A percentile compares a stretch with the other conserved stretches of the same genome.
phyloP scores from a whole-genome alignment of 345 rosid species.

The Citrus sinensis region DVS_A1.0 CM039166.1:20046001-20046500 shows the following conservation, averaged over 20 bases:
- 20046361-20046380: too few relatives aligned
- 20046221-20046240: not conserved
- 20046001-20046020: slow-evolving; percentile 59
- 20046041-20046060: slow-evolving; percentile 55
- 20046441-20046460: too few relatives aligned
- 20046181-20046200: not conserved
- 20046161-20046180: not conserved
- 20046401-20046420: too few relatives aligned
- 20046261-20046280: not conserved
- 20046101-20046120: slow-evolving; percentile 66
- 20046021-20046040: slow-evolving; percentile 53
- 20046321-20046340: too few relatives aligned
- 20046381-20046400: too few relatives aligned
- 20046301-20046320: not conserved
- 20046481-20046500: not conserved
- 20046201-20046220: slow-evolving; percentile 21
- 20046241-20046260: not conserved
- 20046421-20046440: too few relatives aligned
- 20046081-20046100: slow-evolving; percentile 80
- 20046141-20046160: not conserved
- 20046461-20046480: not conserved
- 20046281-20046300: not conserved
- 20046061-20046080: slow-evolving; percentile 46
- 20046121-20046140: slow-evolving; percentile 70
- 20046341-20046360: too few relatives aligned